phyloP scores from a whole-genome alignment of 1,139 yeast genomes.

The Candida neerlandica region DNA sequence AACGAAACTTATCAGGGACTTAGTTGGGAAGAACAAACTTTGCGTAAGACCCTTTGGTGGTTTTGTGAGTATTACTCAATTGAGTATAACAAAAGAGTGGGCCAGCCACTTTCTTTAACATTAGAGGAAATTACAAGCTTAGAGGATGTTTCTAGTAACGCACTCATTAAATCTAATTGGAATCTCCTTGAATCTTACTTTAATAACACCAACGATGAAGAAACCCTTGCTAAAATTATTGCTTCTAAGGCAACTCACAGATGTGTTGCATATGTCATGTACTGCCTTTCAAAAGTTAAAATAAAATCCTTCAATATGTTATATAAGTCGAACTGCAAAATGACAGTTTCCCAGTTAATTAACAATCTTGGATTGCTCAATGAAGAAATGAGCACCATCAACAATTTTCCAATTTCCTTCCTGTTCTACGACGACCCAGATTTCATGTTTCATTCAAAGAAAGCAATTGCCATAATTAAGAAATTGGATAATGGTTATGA shows the following conservation, averaged over 20 bases:
- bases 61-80: conserved; percentile 54
- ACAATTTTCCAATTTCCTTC: conserved; percentile 21
- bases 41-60: conserved; percentile 57
- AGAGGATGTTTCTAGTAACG: conserved; percentile 8
- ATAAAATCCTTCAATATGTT: conserved; percentile 28
- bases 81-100: conserved; percentile 54
- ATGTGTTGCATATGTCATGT: conserved; percentile 18
- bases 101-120: conserved; percentile 60
- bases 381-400: conserved; percentile 20
- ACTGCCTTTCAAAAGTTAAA: conserved; percentile 28
- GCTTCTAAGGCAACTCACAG: conserved; percentile 12
- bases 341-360: conserved; percentile 17
- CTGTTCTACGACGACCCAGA: conserved; percentile 26
- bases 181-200: conserved; percentile 9
- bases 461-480: conserved; percentile 6
- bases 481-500: conserved; percentile 17
- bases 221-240: conserved; percentile 6
- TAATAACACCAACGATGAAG: conserved; percentile 3
- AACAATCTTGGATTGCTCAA: conserved; percentile 21
- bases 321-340: conserved; percentile 23
- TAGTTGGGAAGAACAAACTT: conserved; percentile 36
- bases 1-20: conserved; percentile 50
- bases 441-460: conserved; percentile 17
- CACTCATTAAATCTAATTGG: conserved; percentile 10
- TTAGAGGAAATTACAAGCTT: conserved; percentile 47